These are phyloP conservation scores for Hirsutella thompsonii DNA, from an alignment of 2,329 filamentous ascomycete genomes.

Conservation along the genomic window DNA sequence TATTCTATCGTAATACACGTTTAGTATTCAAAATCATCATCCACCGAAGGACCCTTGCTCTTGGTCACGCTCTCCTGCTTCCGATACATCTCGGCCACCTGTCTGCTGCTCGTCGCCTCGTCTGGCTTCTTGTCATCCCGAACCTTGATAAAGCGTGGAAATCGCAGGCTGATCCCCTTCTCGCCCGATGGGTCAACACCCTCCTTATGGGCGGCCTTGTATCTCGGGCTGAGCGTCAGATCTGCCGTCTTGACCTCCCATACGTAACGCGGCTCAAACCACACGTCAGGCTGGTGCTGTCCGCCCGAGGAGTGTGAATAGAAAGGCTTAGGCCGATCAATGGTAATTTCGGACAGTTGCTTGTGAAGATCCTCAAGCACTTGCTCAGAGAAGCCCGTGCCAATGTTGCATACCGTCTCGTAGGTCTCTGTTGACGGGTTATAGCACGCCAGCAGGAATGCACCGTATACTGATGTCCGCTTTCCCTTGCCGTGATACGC, in stretches of 20 bases:
- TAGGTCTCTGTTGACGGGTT: slow-evolving; percentile 70
- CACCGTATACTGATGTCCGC: slow-evolving; percentile 88
- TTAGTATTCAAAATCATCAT: slow-evolving; percentile 97
- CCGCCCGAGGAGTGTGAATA: slow-evolving; percentile 74
- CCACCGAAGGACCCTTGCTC: slow-evolving; percentile 73
- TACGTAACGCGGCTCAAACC: slow-evolving; percentile 89
- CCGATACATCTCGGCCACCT: slow-evolving; percentile 93
- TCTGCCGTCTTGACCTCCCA: slow-evolving; percentile 99
- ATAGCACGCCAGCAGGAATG: slow-evolving; percentile 90
- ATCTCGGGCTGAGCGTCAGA: slow-evolving; percentile 80
- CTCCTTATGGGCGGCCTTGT: slow-evolving; percentile 80
- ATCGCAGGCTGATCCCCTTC: slow-evolving; percentile 76
- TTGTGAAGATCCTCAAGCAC: slow-evolving; percentile 77
- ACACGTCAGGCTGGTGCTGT: slow-evolving; percentile 94
- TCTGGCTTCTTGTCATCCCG: slow-evolving; percentile 95
- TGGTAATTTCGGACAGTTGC: slow-evolving; percentile 62
- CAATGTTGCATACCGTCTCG: slow-evolving; percentile 97
- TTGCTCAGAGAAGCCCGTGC: slow-evolving; percentile 92
- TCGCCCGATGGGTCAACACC: slow-evolving; percentile 59
- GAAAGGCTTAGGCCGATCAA: slow-evolving; percentile 87
- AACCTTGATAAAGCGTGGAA: slow-evolving; percentile 83
- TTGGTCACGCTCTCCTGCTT: slow-evolving; percentile 86
- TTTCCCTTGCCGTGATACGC: slow-evolving; percentile 93
- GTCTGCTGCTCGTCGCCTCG: slow-evolving; percentile 68
- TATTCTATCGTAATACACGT: neutral